Evolutionary conservation across 768 basidiomycete species (phyloP).

Genomic region (Rhizopogon vinicolor): DNA sequence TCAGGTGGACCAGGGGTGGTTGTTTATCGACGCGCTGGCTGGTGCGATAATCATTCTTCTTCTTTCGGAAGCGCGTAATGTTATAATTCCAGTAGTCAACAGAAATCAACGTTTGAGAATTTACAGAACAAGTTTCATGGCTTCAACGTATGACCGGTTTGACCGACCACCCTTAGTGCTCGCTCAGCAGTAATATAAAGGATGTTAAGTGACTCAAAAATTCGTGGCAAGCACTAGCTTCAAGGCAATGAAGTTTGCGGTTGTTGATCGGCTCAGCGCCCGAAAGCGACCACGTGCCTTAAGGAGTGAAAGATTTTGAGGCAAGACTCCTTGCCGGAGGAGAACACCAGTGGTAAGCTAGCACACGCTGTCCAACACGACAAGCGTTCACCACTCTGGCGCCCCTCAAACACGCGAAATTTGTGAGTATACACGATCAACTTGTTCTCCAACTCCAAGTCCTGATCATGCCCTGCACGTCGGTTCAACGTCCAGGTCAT

Average conservation of each 20-base stretch:
- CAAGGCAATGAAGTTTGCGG: neutral
- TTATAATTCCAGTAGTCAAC: no score
- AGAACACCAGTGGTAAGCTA: neutral
- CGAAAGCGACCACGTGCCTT: neutral
- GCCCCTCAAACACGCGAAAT: neutral
- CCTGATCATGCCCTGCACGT: neutral
- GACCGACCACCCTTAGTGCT: no score
- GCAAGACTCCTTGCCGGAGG: neutral
- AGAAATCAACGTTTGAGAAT: no score
- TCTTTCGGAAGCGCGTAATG: no score
- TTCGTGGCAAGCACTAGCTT: no score
- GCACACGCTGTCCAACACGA: neutral
- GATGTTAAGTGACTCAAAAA: neutral
- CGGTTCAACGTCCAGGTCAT: neutral
- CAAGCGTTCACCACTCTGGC: neutral
- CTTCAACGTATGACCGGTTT: no score
- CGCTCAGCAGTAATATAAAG: no score
- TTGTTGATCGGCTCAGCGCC: neutral
- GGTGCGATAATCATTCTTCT: no score
- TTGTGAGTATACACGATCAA: neutral
- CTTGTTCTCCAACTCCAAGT: no score
- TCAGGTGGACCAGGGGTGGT: no score
- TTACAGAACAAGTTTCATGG: no score
- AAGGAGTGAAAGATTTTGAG: neutral
- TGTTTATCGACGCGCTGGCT: no score